Conservation (phyloP, 2,329 filamentous ascomycete species). For the Fusarium albosuccineum region DNA sequence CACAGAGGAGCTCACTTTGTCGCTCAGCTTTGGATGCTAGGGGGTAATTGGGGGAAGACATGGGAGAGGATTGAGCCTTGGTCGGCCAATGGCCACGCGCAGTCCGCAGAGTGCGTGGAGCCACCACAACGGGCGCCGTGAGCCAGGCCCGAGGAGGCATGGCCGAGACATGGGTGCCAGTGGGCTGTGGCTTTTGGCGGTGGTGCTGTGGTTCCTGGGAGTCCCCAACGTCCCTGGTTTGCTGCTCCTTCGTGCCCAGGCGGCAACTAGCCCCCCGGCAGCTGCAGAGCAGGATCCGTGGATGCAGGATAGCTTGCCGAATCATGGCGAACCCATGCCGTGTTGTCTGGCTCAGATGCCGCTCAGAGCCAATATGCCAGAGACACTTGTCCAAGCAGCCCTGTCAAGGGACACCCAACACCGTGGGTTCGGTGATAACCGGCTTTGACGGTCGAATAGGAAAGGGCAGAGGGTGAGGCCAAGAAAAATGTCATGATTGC, state of each 20-base stretch:
- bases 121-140: conserved; percentile 36
- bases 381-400: conserved; percentile 33
- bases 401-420: conserved; percentile 9
- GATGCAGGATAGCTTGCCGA: conserved; percentile 31
- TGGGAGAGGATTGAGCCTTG: conserved; percentile 27
- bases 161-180: conserved; percentile 31
- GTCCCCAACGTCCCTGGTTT: conserved; percentile 32
- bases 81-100: conserved; percentile 40
- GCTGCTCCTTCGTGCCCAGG: conserved; percentile 34
- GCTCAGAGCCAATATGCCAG: conserved; percentile 12
- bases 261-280: conserved; percentile 45
- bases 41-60: conserved; percentile 27
- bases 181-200: conserved; percentile 39
- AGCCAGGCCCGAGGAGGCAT: conserved; percentile 42
- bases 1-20: conserved; percentile 30
- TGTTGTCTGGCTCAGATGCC: conserved; percentile 29
- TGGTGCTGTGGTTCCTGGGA: conserved; percentile 18
- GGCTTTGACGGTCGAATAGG: conserved; percentile 8
- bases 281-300: conserved; percentile 34
- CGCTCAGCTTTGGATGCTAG: conserved; percentile 30
- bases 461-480: conserved; percentile 2
- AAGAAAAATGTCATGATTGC: conserved; percentile 4
- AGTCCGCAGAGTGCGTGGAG: conserved; percentile 35
- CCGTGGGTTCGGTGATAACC: conserved; percentile 8
- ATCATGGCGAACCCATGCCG: conserved; percentile 31